Base-by-base conservation (phyloP, 345 rosid species). In the Euphorbia peplus region DNA sequence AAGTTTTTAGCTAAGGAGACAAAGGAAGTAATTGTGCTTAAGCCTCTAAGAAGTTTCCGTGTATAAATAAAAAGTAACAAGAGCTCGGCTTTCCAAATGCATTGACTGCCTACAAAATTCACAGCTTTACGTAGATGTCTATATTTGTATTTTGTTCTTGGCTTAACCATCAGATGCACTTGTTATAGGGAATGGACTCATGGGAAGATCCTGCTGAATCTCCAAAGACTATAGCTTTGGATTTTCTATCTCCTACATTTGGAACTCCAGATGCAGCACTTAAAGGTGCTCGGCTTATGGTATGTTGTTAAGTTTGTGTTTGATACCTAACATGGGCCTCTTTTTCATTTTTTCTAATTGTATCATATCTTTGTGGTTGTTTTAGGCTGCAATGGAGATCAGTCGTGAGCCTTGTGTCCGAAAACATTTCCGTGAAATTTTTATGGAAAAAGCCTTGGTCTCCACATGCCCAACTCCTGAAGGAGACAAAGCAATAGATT, bases 361-460 rank as follows among this genome's bases (percentile, higher is more conserved):
- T 55, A 22, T 4, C 18, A 15, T n/a, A 37, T 15, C 22, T 25
- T 24, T 54, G 14, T 56, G 35, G 8, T 19, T 68, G 22, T 30
- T 55, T 55, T 41, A 68, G 71, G 71, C 52, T 56, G 71, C 71
- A 4, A 15, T 57, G 32, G 71, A 68, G 71, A 41, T 68, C 32
- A 68, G 71, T 39, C 24, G 35, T 42, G 71, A 55, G 53, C 63
- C 63, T 6, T 68, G 18, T 35, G 32, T 68, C 41, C 37, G 63
- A 51, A 68, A 68, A 12, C 71, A 68, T 44, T 51, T 55, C 30
- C 37, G 71, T 24, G 21, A 14, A 30, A 39, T 41, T 56, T 68
- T 37, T 42, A 68, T 39, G 62, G 52, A 56, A 7, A 30, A 68
- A 22, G 71, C 63, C 39, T 12, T 56, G 6, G 63, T 68, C 22